Conservation (phyloP, 106 monocot genomes). For the Dendrobium officinale region DNA sequence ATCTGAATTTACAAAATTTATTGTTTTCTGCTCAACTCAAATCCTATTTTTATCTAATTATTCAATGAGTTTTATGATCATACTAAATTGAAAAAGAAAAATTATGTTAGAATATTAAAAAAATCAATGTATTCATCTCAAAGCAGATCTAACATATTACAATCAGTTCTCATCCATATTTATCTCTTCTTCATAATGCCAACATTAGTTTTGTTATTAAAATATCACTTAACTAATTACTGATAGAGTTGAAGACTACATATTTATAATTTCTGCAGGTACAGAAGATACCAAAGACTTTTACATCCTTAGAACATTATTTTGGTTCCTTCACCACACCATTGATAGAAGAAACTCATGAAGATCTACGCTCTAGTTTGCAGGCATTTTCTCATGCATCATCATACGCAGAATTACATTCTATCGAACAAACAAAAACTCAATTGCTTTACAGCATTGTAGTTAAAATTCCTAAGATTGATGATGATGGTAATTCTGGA, state of each 20-base stretch:
- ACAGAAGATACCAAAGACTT: conserved; percentile 8
- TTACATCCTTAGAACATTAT: conserved; percentile 12
- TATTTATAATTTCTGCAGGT: not conserved
- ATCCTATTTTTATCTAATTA: no score
- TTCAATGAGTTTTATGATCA: no score
- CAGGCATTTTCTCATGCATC: not conserved
- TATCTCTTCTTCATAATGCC: no score
- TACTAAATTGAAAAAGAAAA: no score
- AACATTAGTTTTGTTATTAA: not conserved
- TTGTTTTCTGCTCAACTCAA: no score
- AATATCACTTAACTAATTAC: not conserved
- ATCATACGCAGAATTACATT: not conserved
- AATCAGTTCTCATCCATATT: no score
- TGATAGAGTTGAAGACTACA: not conserved
- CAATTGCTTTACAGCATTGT: not conserved
- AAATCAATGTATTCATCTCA: no score
- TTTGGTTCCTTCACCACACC: conserved; percentile 7
- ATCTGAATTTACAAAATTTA: no score
- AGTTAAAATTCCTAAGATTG: not conserved
- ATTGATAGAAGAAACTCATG: conserved; percentile 16
- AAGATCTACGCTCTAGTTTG: not conserved
- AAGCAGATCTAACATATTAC: no score
- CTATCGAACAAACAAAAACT: not conserved
- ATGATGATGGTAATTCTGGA: not conserved
- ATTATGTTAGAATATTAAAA: no score